Evolutionary conservation across 208 protist genomes (phyloP).

Genomic region (Leishmania martiniquensis): DNA sequence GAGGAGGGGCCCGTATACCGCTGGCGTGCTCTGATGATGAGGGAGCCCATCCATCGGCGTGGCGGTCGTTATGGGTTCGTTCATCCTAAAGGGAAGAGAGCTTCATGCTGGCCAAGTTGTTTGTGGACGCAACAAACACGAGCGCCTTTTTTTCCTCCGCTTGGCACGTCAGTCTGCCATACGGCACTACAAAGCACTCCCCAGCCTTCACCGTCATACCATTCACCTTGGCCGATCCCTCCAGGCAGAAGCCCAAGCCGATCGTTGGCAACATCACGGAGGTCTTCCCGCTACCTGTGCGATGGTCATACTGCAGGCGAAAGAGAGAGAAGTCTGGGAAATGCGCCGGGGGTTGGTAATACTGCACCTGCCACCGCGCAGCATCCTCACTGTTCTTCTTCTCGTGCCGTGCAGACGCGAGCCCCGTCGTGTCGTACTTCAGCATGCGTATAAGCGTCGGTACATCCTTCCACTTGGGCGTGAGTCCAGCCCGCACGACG

Average conservation of each 20-base stretch:
- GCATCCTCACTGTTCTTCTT: conserved; percentile 33
- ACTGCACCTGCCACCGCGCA: conserved; percentile 77
- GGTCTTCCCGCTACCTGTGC: conserved; percentile 30
- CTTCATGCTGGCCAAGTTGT: conserved; percentile 28
- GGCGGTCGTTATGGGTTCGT: background rate
- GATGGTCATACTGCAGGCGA: conserved; percentile 68
- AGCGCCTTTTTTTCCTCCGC: conserved; percentile 53
- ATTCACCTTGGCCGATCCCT: conserved; percentile 73
- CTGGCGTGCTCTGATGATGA: background rate
- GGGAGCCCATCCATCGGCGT: background rate
- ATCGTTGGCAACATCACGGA: conserved; percentile 75
- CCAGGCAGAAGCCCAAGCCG: conserved; percentile 86
- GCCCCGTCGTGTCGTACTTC: conserved; percentile 78
- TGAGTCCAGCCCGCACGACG: conserved; percentile 97
- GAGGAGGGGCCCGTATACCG: background rate
- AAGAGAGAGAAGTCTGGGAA: conserved; percentile 90
- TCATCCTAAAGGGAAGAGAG: conserved; percentile 9
- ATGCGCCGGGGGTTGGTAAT: conserved; percentile 73
- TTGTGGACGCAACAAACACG: conserved; percentile 88
- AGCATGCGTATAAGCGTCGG: conserved; percentile 94
- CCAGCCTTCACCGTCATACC: conserved; percentile 54
- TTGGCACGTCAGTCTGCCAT: conserved; percentile 62
- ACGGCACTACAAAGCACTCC: conserved; percentile 84
- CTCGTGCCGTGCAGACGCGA: conserved; percentile 57
- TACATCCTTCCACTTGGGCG: conserved; percentile 97